Evolutionary conservation across 1,139 yeast species (phyloP), one percentile per base, ranked within the genome.

Genomic region (Kodamaea derodonti): DNA sequence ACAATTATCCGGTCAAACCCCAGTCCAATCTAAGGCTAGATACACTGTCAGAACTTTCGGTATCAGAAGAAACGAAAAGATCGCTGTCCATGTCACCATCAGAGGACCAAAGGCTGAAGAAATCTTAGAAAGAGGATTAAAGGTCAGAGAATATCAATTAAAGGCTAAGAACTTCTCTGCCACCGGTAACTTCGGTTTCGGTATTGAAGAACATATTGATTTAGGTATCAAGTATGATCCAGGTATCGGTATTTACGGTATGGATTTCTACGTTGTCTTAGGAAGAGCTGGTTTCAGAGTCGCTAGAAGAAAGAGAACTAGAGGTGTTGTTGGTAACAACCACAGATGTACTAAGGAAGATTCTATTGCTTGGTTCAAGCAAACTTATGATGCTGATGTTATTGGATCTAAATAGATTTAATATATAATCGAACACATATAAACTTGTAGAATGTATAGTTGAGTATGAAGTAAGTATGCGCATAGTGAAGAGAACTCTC

Each of bases 31-130:
- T 62, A 92, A 94, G 84, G 98, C 98, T 62, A 86, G 98, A 80
- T 92, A 92, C 88, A 92, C 98, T 56, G 97, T 92, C 68, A 87
- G 99, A 85, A 86, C 97, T 51, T 92, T 92, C 75, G 96, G 97
- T 82, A 92, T 92, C 82, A 88, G 99, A 84, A 87, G 99, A 86
- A 92, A 92, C 78, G 99, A 92, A 78, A 90, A 92, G 84, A 92
- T 92, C 65, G 88, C 98, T 53, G 97, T 90, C 58, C 98, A 92
- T 76, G 99, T 92, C 56, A 92, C 99, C 69, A 80, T 92, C 74
- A 88, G 99, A 81, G 99, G 99, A 62, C 97, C 98, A 78, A 83
- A 83, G 86, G 98, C 99, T 63, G 98, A 92, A 80, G 99, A 92
- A 80, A 92, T 92, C 77, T 82, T 92, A 69, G 99, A 92, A 82